Conservation (phyloP, 371 early-diverging fungal species). For the Gilbertella persicaria region DNA sequence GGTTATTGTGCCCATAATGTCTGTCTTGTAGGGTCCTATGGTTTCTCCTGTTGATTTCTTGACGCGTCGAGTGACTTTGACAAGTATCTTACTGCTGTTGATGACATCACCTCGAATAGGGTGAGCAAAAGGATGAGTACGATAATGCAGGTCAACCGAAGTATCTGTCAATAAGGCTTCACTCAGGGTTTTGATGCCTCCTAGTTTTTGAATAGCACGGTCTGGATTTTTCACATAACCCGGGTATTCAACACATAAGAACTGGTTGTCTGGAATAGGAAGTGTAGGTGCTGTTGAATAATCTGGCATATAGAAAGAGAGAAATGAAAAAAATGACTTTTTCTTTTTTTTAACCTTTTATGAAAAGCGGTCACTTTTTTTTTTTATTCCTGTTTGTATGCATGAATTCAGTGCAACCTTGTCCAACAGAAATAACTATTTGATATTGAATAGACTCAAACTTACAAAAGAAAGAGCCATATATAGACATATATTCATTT, state of each 20-base stretch:
- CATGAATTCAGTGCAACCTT: too few relatives aligned
- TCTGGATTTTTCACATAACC: constrained; percentile 50
- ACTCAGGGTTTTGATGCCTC: constrained; percentile 45
- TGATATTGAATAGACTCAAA: too few relatives aligned
- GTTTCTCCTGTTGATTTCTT: constrained; percentile 26
- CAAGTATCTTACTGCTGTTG: constrained; percentile 50
- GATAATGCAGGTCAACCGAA: constrained; percentile 49
- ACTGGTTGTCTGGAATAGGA: constrained; percentile 30
- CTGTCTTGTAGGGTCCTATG: constrained; percentile 18
- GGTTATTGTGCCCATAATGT: constrained; percentile 48
- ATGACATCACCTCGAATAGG: constrained; percentile 60
- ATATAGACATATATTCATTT: too few relatives aligned
- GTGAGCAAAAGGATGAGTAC: constrained; percentile 67
- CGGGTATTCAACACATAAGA: constrained; percentile 63
- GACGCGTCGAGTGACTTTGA: constrained; percentile 60
- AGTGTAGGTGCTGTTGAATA: constrained; percentile 20
- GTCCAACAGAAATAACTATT: too few relatives aligned
- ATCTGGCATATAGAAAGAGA: constrained; percentile 5
- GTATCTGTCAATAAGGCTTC: constrained; percentile 5
- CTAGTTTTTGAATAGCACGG: constrained; percentile 51
- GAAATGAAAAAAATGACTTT: background rate
- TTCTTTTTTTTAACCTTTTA: constrained; percentile 1
- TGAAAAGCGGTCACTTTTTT: background rate
- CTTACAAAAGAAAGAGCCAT: too few relatives aligned
- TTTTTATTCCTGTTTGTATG: too few relatives aligned